Conservation (phyloP, 2,329 filamentous ascomycete genomes). For the Alternaria dauci region DNA sequence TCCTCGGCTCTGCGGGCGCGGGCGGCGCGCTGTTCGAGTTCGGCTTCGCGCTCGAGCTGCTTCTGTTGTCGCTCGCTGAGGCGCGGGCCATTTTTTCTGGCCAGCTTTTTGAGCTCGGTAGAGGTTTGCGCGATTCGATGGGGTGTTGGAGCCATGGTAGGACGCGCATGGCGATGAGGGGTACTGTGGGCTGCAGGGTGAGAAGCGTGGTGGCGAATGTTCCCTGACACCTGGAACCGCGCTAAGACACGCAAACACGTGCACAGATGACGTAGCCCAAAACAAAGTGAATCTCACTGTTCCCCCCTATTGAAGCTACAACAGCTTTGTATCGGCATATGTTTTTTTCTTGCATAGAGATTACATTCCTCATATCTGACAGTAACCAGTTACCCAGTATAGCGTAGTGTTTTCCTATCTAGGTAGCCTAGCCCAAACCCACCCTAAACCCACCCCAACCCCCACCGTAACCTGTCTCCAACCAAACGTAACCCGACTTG, state of each 20-base stretch:
- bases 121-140: slow-evolving; percentile 45
- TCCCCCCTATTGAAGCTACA: not conserved
- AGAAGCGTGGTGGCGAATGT: slow-evolving; percentile 10
- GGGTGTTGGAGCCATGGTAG: slow-evolving; percentile 36
- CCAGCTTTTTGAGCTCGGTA: slow-evolving; percentile 44
- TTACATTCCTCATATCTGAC: too few species aligned
- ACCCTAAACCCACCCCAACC: too few species aligned
- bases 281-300: not conserved
- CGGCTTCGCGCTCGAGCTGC: slow-evolving; percentile 42
- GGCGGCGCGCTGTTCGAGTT: slow-evolving; percentile 46
- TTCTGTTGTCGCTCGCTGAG: slow-evolving; percentile 39
- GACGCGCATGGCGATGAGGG: slow-evolving; percentile 14
- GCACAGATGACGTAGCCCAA: not conserved
- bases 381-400: too few species aligned
- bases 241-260: slow-evolving; percentile 18
- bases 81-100: slow-evolving; percentile 41
- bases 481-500: too few species aligned
- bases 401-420: too few species aligned
- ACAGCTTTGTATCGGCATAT: not conserved
- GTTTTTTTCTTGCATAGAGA: too few species aligned
- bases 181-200: slow-evolving; percentile 5
- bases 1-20: slow-evolving; percentile 45
- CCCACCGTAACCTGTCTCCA: too few species aligned
- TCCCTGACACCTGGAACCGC: slow-evolving; percentile 7
- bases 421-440: too few species aligned